These are phyloP conservation scores for Pestalotiopsis sp. DNA, from an alignment of 2,329 filamentous ascomycete genomes.

Conservation along the genomic window DNA sequence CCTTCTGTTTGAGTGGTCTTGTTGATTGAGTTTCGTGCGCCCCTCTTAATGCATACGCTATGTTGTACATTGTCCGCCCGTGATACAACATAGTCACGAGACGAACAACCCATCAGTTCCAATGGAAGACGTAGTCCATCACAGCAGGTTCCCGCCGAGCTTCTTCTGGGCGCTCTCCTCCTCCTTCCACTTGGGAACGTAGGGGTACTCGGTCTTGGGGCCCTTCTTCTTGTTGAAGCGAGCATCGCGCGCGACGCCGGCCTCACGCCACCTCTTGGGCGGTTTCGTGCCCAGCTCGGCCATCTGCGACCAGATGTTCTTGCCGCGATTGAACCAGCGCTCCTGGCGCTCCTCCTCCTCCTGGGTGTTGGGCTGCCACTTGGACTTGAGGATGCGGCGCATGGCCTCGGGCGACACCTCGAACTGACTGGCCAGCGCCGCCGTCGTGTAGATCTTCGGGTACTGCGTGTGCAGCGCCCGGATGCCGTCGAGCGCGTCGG, in stretches of 20 bases:
- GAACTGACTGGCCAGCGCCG: slow-evolving; percentile 74
- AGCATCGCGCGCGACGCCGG: slow-evolving; percentile 49
- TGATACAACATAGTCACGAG: too few species aligned
- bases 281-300: slow-evolving; percentile 63
- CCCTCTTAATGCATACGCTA: too few species aligned
- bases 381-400: slow-evolving; percentile 79
- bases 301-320: slow-evolving; percentile 58
- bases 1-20: too few species aligned
- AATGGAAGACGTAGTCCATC: slow-evolving; percentile 5
- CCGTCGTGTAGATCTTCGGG: slow-evolving; percentile 74
- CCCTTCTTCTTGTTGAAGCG: slow-evolving; percentile 37
- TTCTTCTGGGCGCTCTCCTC: slow-evolving; percentile 26
- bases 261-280: slow-evolving; percentile 58
- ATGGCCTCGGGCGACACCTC: slow-evolving; percentile 86
- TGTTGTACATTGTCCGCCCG: too few species aligned
- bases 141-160: slow-evolving; percentile 27
- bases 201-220: slow-evolving; percentile 27
- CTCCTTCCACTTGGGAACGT: slow-evolving; percentile 27
- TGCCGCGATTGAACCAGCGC: slow-evolving; percentile 63
- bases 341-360: slow-evolving; percentile 58
- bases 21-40: too few species aligned
- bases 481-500: slow-evolving; percentile 89
- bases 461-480: slow-evolving; percentile 77
- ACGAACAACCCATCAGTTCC: too few species aligned
- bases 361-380: slow-evolving; percentile 64